phyloP scores from a whole-genome alignment of 2,329 filamentous ascomycete genomes.

The Aaosphaeria pasadenensis region DNA sequence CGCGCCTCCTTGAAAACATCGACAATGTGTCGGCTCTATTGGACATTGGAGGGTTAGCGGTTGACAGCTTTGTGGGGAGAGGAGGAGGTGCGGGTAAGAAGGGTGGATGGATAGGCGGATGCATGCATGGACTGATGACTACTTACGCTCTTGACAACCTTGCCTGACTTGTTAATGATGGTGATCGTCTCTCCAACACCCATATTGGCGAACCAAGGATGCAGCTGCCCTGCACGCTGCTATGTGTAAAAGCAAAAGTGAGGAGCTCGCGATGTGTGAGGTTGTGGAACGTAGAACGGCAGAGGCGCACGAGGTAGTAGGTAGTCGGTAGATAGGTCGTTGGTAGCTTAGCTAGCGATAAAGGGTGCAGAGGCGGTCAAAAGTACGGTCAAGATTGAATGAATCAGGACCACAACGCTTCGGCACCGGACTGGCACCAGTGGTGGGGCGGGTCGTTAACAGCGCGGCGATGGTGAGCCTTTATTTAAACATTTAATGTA shows the following conservation, averaged over 20 bases:
- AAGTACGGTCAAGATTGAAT: too few species aligned
- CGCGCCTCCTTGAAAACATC: slow-evolving; percentile 91
- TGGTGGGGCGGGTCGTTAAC: too few species aligned
- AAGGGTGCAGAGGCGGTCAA: neutral
- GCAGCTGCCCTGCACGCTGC: slow-evolving; percentile 11
- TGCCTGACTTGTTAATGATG: slow-evolving; percentile 86
- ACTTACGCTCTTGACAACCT: slow-evolving; percentile 83
- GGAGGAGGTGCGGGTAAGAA: too few species aligned
- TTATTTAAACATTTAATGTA: too few species aligned
- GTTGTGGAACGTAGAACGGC: slow-evolving; percentile 10
- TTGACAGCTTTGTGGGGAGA: too few species aligned
- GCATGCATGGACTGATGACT: slow-evolving; percentile 7
- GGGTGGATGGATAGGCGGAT: slow-evolving; percentile 15
- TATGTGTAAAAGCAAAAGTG: neutral
- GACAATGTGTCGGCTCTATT: slow-evolving; percentile 82
- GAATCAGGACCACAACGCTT: too few species aligned
- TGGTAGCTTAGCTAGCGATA: neutral
- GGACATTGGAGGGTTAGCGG: neutral
- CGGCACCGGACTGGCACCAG: too few species aligned
- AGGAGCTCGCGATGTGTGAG: neutral
- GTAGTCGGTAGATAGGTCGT: neutral
- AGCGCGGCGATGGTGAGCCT: too few species aligned
- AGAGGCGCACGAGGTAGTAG: neutral
- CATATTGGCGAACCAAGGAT: slow-evolving; percentile 20
- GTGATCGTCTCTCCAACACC: slow-evolving; percentile 71